Conservation (phyloP, 257 asterid genomes). For the Jaltomata sinuosa region DNA sequence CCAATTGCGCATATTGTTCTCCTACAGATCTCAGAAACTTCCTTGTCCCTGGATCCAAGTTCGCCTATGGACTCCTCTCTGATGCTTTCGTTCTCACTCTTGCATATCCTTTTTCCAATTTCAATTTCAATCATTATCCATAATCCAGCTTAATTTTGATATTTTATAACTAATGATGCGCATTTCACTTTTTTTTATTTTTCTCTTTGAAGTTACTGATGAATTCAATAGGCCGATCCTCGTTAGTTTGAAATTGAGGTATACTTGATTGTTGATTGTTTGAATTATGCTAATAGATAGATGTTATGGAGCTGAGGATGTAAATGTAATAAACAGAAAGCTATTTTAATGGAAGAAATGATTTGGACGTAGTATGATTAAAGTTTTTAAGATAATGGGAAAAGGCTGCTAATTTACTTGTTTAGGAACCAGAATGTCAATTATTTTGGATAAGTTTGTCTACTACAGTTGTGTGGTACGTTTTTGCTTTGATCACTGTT, state of each 20-base stretch:
- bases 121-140: background rate
- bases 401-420: background rate
- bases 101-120: slow-evolving; percentile 65
- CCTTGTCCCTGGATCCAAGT: slow-evolving; percentile 51
- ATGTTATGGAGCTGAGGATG: too few species aligned
- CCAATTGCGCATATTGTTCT: slow-evolving; percentile 73
- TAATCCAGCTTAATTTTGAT: too few species aligned
- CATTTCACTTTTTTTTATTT: too few species aligned
- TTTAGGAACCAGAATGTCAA: background rate
- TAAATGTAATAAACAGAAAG: too few species aligned
- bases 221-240: background rate
- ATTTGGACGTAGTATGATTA: too few species aligned
- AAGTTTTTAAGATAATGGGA: background rate
- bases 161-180: too few species aligned
- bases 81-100: slow-evolving; percentile 69
- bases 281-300: background rate
- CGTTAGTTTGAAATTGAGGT: background rate
- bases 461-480: background rate
- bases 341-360: too few species aligned
- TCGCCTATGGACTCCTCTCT: slow-evolving; percentile 49
- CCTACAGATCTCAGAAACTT: slow-evolving; percentile 63
- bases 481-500: background rate
- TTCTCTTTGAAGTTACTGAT: too few species aligned
- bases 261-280: background rate
- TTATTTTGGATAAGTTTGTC: background rate